These are phyloP conservation scores for Nemania abortiva DNA, from an alignment of 2,329 filamentous ascomycete genomes.

Conservation along the genomic window DNA sequence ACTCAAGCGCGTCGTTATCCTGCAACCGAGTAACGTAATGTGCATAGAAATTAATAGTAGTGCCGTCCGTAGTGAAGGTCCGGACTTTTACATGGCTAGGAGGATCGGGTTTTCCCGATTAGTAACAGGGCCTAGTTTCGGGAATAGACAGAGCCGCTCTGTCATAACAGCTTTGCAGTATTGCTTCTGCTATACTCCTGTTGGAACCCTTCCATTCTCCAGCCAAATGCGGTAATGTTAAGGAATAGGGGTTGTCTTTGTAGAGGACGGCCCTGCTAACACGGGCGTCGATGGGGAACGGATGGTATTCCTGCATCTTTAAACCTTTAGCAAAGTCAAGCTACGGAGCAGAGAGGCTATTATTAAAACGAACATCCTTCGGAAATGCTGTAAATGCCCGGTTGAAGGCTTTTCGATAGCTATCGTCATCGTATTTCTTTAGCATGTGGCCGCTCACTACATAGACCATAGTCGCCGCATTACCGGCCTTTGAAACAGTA, in stretches of 20 bases:
- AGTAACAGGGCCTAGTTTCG: neutral
- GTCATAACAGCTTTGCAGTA: neutral
- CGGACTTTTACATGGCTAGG: neutral
- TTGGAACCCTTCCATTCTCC: neutral
- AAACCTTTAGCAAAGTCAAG: neutral
- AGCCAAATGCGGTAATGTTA: neutral
- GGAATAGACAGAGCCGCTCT: neutral
- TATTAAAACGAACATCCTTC: neutral
- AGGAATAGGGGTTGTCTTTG: neutral
- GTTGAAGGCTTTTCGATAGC: neutral
- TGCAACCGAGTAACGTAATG: neutral
- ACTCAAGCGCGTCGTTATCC: neutral
- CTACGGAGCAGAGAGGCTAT: neutral
- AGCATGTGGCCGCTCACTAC: neutral
- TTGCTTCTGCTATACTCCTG: neutral
- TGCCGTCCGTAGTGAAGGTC: neutral
- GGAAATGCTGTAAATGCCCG: conserved; percentile 1
- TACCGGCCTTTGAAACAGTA: neutral
- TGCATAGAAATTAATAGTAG: neutral
- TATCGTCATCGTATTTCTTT: neutral
- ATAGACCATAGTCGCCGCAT: conserved; percentile 1
- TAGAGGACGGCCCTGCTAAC: neutral
- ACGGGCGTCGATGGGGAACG: neutral
- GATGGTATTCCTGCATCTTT: neutral
- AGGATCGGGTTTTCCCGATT: neutral